A percentile compares a stretch with the other conserved stretches of the same genome.
Conservation (phyloP, 108 stramenopile species). For the Nannochloropsis gaditana region DNA sequence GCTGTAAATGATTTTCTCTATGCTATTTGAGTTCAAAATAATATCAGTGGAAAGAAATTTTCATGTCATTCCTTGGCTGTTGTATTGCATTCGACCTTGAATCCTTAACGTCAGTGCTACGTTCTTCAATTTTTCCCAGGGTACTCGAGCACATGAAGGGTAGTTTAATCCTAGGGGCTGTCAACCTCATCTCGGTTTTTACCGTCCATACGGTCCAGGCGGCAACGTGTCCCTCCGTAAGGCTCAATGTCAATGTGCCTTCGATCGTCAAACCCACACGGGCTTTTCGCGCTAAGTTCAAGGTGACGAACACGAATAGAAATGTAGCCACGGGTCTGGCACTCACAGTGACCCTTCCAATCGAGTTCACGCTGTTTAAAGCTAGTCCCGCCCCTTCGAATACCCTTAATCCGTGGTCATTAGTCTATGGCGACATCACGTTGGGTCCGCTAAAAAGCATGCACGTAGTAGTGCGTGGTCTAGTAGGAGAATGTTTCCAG, state of each 20-base stretch:
- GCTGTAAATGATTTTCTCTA: too few relatives aligned
- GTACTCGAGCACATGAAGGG: too few relatives aligned
- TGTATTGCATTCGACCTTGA: too few relatives aligned
- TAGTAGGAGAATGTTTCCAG: background rate
- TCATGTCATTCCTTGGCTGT: too few relatives aligned
- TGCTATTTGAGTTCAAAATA: too few relatives aligned
- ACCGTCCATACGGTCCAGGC: background rate
- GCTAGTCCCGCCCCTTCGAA: background rate
- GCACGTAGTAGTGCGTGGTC: background rate
- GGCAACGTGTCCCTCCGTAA: background rate
- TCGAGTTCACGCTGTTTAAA: background rate
- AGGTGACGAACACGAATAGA: background rate
- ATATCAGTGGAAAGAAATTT: too few relatives aligned
- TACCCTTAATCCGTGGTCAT: background rate
- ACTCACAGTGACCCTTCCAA: background rate
- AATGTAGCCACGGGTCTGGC: background rate
- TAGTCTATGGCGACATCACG: background rate
- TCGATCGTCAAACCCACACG: background rate
- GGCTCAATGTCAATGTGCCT: background rate
- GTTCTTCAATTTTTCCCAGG: too few relatives aligned
- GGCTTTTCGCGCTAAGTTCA: background rate
- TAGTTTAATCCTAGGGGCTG: background rate
- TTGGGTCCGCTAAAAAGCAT: background rate
- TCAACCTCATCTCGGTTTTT: background rate
- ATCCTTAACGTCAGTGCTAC: too few relatives aligned